These are phyloP conservation scores for Puccinellia tenuiflora DNA, from an alignment of 176 grass and related monocot species.

Conservation along the genomic window DNA sequence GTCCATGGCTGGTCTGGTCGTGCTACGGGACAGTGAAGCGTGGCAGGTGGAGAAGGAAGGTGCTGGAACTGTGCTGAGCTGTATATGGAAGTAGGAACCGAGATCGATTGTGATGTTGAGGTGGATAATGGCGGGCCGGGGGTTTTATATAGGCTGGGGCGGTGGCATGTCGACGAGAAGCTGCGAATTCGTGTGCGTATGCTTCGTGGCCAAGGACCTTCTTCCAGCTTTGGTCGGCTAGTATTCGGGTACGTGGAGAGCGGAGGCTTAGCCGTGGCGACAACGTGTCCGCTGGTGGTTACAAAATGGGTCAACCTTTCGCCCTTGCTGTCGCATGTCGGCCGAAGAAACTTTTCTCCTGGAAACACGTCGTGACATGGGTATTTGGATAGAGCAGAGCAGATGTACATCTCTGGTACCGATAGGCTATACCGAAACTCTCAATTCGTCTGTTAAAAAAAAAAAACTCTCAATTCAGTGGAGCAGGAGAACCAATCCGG, in stretches of 20 bases:
- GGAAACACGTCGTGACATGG: not conserved
- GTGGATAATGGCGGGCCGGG: not conserved
- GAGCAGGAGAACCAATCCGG: no score
- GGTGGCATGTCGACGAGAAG: slow-evolving; percentile 12
- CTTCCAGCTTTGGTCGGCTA: not conserved
- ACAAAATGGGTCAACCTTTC: no score
- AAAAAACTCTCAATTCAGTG: no score
- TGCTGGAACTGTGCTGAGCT: not conserved
- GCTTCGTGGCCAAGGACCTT: slow-evolving; percentile 39
- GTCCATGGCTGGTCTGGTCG: slow-evolving; percentile 14
- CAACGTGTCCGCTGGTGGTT: slow-evolving; percentile 2
- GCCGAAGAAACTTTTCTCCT: not conserved
- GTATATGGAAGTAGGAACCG: not conserved
- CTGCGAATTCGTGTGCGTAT: not conserved
- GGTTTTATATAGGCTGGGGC: slow-evolving; percentile 1
- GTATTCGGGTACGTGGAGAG: not conserved
- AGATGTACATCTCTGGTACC: no score
- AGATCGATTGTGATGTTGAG: not conserved
- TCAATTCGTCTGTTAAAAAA: no score
- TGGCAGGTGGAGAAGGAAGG: not conserved
- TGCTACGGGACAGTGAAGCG: not conserved
- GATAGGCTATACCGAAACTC: no score
- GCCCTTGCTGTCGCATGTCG: not conserved
- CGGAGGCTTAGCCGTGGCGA: slow-evolving; percentile 30
- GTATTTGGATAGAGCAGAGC: not conserved